These are phyloP conservation scores for Termitomyces sp. DNA, from an alignment of 768 basidiomycete genomes.

Conservation along the genomic window DNA sequence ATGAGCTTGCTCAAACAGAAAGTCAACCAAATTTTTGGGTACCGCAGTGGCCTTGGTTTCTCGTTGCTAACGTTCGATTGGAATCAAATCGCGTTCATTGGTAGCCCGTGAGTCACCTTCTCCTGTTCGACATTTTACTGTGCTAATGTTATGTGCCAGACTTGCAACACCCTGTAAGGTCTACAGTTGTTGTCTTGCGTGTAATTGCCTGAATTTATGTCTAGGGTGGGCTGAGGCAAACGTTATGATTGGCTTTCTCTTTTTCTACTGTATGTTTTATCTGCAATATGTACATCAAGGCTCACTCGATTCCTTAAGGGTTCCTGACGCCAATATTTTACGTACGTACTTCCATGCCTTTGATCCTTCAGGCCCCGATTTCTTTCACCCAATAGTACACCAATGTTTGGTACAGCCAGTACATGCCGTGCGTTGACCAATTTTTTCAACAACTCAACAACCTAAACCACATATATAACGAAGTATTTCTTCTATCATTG, in stretches of 20 bases:
- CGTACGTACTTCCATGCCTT: conserved; percentile 22
- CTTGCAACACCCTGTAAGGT: conserved; percentile 44
- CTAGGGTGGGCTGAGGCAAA: conserved; percentile 76
- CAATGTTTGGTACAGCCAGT: conserved; percentile 55
- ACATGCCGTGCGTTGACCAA: conserved; percentile 44
- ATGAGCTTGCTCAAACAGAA: conserved; percentile 24
- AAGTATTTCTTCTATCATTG: conserved; percentile 40
- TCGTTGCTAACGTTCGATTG: conserved; percentile 53
- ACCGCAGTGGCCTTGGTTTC: conserved; percentile 48
- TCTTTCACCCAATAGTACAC: conserved; percentile 28
- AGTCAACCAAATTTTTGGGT: conserved; percentile 57
- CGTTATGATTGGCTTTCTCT: conserved; percentile 52
- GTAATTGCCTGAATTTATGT: background rate
- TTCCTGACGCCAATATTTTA: conserved; percentile 46
- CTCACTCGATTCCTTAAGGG: conserved; percentile 24
- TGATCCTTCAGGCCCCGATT: conserved; percentile 8
- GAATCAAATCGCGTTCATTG: conserved; percentile 61
- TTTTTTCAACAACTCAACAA: background rate
- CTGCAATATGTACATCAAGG: background rate
- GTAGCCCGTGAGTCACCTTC: conserved; percentile 45
- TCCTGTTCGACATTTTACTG: conserved; percentile 7
- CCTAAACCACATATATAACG: conserved; percentile 1
- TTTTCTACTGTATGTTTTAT: conserved; percentile 53
- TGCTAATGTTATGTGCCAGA: conserved; percentile 17
- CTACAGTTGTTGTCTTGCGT: conserved; percentile 5